Evolutionary conservation across 2,329 filamentous ascomycete genomes (phyloP), one percentile per base, ranked within the genome.

Genomic region (Nemania sp.): DNA sequence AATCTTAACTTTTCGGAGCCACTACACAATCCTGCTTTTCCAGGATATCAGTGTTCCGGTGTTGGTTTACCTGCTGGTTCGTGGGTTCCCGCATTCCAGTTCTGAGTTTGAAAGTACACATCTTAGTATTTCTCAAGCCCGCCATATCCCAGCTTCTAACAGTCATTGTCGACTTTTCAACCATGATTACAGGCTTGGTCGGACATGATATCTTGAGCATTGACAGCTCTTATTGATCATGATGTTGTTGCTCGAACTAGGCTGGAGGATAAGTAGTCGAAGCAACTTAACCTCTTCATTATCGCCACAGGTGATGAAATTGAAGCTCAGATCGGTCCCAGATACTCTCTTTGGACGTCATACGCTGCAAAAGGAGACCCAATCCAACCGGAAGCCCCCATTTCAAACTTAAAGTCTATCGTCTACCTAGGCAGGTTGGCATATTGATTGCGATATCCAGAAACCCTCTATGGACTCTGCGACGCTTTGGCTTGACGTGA

Each of bases 401-500:
- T 2, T 25, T n/a, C 7, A 58, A 20, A 29, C n/a, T 21, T 18
- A 54, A 49, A 35, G 21, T 32, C 13, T 49, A 55, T 58, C 46
- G 42, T 51, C 20, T 18, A 21, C 21, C 21, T 29, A 29, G 25
- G 25, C 7, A 29, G 25, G 25, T 29, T 29, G 7, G 2, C n/a
- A 29, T 40, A 13, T 37, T 15, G 49, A 42, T 49, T 18, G 54
- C 17, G 35, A 49, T 45, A 21, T 54, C 67, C 65, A 70, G 29
- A 68, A 69, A 2, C 35, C 18, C 29, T 67, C 63, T 17, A 77
- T 68, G 6, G 73, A 71, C 17, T 78, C 73, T 1, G 84, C 86
- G 57, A 91, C 80, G 56, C 86, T 82, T 10, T 78, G 76, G 2
- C 84, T 84, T 57, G 81, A 81, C 12, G 83, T 83, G 64, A 91